Percentiles rank a stretch among this genome's conserved stretches.
These are phyloP conservation scores for Xylaria sp. DNA, from an alignment of 2,329 filamentous ascomycete genomes.

Conservation along the genomic window DNA sequence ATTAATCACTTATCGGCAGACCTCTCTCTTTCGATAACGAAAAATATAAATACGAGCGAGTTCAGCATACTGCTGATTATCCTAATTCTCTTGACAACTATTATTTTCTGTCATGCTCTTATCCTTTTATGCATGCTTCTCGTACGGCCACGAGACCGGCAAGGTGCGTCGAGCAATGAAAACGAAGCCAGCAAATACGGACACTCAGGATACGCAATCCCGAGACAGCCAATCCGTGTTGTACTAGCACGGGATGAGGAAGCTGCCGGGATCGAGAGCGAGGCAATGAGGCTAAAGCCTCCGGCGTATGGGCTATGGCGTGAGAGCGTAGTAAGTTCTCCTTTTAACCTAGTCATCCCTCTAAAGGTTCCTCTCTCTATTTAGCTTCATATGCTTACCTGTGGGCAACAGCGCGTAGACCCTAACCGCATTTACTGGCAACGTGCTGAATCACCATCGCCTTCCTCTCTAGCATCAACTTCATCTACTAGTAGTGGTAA, in stretches of 20 bases:
- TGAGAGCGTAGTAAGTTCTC: conserved; percentile 76
- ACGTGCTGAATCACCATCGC: conserved; percentile 60
- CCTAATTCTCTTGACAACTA: conserved; percentile 76
- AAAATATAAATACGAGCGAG: conserved; percentile 71
- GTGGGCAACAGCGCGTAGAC: conserved; percentile 71
- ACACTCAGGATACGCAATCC: conserved; percentile 72
- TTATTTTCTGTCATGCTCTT: conserved; percentile 84
- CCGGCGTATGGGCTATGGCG: conserved; percentile 90
- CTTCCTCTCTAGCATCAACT: conserved; percentile 4
- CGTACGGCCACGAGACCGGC: conserved; percentile 57
- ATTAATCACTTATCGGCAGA: conserved; percentile 61
- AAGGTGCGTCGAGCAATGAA: conserved; percentile 9
- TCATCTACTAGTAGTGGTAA: conserved; percentile 2
- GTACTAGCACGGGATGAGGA: conserved; percentile 81
- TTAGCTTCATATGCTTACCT: conserved; percentile 24
- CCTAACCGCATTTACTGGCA: conserved; percentile 86
- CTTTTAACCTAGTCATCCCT: not conserved
- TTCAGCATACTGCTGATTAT: conserved; percentile 85
- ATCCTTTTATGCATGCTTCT: conserved; percentile 78
- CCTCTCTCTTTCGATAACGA: conserved; percentile 75
- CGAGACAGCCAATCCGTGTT: conserved; percentile 79
- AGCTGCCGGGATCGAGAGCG: conserved; percentile 65
- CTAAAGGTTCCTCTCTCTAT: not conserved
- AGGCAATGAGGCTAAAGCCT: conserved; percentile 70
- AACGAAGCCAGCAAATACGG: conserved; percentile 15